Evolutionary conservation across 495 filamentous ascomycete genomes (phyloP), one percentile per base, ranked within the genome.

Genomic region (Astrothelium subdiscretum): DNA sequence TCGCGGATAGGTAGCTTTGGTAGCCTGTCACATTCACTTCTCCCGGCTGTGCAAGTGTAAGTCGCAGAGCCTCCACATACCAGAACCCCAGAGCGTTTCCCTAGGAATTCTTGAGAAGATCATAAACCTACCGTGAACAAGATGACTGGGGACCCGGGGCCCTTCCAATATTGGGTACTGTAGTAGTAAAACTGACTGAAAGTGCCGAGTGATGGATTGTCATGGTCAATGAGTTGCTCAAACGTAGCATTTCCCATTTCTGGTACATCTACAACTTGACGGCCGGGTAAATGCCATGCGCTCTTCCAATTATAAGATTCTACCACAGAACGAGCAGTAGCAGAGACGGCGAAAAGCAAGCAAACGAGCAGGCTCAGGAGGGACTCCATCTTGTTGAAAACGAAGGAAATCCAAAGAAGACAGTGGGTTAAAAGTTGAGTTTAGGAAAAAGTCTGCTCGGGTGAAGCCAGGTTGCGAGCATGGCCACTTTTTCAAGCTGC

Each of bases 151-250:
- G 80, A 81, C 0, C 82, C 82, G 27, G 78, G 76, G 0, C 82
- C 81, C 13, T 66, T 70, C 79, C 78, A 85, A 66, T 65, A 79
- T 58, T 76, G 69, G 2, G 74, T 71, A 62, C 76, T 78, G 65
- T 71, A 84, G 73, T 74, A 83, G 65, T 77, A 83, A 10, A 76
- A 72, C 70, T 83, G 80, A 13, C 72, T 65, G 66, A 85, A 85
- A 3, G 81, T 84, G 24, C 82, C 81, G 20, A 80, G 69, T 27
- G 67, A 67, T 1, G 78, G 78, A 60, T 83, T 69, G 12, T 73
- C 65, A 63, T 85, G 82, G 63, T 84, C 80, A 24, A 83, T 73
- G n/a, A 78, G 65, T 66, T 85, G 82, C 32, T 77, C 57, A 61
- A 83, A 84, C 18, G 72, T 76, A 8, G 67, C 61, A 29, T 70